Conservation (phyloP, 106 monocot species). For the Dioscorea dumetorum region DNA sequence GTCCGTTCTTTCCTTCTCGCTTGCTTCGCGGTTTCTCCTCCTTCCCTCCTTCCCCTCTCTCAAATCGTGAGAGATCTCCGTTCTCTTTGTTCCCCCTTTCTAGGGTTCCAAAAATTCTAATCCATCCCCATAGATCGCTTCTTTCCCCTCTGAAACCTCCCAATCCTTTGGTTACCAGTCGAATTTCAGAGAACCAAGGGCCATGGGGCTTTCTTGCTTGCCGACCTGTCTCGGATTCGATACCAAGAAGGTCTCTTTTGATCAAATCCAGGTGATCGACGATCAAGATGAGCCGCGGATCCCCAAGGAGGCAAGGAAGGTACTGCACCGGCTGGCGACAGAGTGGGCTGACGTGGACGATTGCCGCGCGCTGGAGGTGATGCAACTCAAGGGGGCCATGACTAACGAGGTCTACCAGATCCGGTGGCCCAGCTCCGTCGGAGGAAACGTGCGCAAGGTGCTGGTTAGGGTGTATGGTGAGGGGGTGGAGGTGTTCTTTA, state of each 20-base stretch:
- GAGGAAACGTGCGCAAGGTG: constrained; percentile 30
- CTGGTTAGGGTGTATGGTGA: constrained; percentile 87
- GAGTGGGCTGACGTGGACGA: constrained; percentile 69
- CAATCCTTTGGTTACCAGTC: no score
- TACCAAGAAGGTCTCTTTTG: constrained; percentile 25
- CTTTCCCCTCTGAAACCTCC: no score
- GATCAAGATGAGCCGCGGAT: constrained; percentile 15
- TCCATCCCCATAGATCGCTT: neutral
- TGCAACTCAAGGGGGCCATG: constrained; percentile 80
- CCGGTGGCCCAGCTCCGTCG: constrained; percentile 29
- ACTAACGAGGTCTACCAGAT: constrained; percentile 85
- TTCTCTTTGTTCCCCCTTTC: neutral
- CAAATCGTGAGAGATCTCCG: no score
- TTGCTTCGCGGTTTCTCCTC: no score
- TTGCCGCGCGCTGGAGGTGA: constrained; percentile 46
- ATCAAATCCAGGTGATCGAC: neutral
- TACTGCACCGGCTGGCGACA: constrained; percentile 60
- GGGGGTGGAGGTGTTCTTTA: constrained; percentile 75
- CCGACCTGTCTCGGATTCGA: neutral
- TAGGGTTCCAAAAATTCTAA: neutral
- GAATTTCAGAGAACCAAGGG: neutral
- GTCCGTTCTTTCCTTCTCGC: no score
- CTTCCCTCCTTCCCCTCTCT: no score
- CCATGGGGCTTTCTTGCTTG: neutral
- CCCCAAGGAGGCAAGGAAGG: constrained; percentile 58